phyloP scores from a whole-genome alignment of 2,329 filamentous ascomycete species.

The Cladophialophora exuberans region DNA sequence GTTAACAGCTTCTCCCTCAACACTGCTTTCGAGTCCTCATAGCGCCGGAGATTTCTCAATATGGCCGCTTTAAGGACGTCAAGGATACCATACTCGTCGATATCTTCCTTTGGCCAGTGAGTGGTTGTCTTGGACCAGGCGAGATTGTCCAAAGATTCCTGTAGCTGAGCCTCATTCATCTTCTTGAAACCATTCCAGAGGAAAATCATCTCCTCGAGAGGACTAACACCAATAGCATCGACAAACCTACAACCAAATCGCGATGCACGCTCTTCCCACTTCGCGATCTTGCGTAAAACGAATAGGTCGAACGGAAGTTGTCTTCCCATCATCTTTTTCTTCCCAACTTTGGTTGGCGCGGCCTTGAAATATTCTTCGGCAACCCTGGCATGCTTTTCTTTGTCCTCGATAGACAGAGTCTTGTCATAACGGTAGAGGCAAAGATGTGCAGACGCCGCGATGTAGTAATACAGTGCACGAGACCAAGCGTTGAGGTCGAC shows the following conservation, averaged over 20 bases:
- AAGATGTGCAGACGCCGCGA: constrained; percentile 76
- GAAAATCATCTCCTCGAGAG: constrained; percentile 87
- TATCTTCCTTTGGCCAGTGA: constrained; percentile 53
- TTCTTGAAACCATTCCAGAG: constrained; percentile 89
- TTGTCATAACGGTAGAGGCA: constrained; percentile 72
- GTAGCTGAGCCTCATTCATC: constrained; percentile 69
- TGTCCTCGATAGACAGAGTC: constrained; percentile 43
- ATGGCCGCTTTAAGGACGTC: constrained; percentile 69
- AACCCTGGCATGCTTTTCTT: constrained; percentile 61
- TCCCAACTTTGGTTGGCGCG: constrained; percentile 74
- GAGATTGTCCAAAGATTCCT: constrained; percentile 65
- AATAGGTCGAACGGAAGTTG: constrained; percentile 91
- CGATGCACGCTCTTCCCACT: constrained; percentile 81
- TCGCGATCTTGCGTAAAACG: constrained; percentile 77
- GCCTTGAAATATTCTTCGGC: constrained; percentile 73
- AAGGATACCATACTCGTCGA: constrained; percentile 67
- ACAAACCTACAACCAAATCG: constrained; percentile 68
- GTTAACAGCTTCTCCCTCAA: constrained; percentile 67
- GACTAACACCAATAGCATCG: constrained; percentile 80
- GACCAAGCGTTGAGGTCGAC: constrained; percentile 88
- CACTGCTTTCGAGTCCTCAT: constrained; percentile 66
- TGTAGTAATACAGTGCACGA: constrained; percentile 85
- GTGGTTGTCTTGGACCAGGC: constrained; percentile 63
- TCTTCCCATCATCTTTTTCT: constrained; percentile 86
- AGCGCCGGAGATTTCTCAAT: constrained; percentile 64